These are phyloP conservation scores for Bolboschoenoplectus hybrid DNA, from an alignment of 202 grass and related monocot genomes.

Conservation along the genomic window DNA sequence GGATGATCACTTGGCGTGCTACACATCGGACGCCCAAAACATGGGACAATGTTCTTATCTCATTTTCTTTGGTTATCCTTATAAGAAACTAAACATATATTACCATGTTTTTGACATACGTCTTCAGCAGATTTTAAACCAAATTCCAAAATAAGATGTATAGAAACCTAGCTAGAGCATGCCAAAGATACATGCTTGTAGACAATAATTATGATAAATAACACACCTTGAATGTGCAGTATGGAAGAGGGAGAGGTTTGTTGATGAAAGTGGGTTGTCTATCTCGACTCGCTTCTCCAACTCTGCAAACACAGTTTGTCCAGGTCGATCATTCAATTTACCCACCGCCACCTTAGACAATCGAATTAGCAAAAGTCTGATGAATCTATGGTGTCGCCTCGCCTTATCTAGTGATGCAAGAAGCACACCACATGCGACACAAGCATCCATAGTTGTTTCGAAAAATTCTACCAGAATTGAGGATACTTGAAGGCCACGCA, in stretches of 20 bases:
- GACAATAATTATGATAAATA: not conserved
- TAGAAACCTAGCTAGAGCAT: not conserved
- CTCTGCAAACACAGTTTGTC: constrained; percentile 29
- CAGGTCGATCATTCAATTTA: not conserved
- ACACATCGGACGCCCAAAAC: not conserved
- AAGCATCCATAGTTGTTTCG: constrained; percentile 60
- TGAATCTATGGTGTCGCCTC: constrained; percentile 50
- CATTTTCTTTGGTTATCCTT: not conserved
- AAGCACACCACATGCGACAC: constrained; percentile 59
- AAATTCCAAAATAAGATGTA: not conserved
- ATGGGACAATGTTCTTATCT: not conserved
- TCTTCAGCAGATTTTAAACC: not conserved
- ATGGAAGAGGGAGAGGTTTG: constrained; percentile 43
- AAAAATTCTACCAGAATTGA: constrained; percentile 66
- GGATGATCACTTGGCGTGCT: not conserved
- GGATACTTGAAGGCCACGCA: constrained; percentile 33
- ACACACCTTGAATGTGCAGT: constrained; percentile 48
- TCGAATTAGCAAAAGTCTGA: constrained; percentile 49
- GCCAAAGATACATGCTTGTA: not conserved
- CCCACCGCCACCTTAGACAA: constrained; percentile 32
- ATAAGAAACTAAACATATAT: not conserved
- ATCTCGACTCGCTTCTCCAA: constrained; percentile 44
- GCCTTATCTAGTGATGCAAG: constrained; percentile 52
- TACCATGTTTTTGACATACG: not conserved
- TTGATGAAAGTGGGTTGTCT: constrained; percentile 63